Conservation (phyloP, 2,329 filamentous ascomycete genomes). For the Sporothrix pseudoabietina region DNA sequence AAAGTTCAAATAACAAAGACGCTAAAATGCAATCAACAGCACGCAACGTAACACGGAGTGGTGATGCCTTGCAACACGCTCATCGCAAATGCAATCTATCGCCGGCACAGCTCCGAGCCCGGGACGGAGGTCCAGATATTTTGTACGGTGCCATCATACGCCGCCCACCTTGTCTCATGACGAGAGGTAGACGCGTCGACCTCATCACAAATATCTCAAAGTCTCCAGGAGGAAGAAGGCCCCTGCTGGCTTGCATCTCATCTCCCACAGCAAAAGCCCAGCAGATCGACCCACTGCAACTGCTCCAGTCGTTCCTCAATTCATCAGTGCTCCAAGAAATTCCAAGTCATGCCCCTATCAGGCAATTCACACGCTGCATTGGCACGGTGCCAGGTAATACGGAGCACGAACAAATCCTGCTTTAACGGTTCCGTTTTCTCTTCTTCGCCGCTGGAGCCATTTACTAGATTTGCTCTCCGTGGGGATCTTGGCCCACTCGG, state of each 20-base stretch:
- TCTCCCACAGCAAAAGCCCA: not conserved
- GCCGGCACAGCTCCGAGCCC: not conserved
- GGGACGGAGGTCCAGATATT: not conserved
- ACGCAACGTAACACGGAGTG: not conserved
- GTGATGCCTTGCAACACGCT: not conserved
- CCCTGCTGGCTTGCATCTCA: slow-evolving; percentile 11
- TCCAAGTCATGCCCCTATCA: slow-evolving; percentile 6
- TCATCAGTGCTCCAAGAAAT: not conserved
- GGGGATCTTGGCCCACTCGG: not conserved
- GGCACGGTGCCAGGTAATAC: not conserved
- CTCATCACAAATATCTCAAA: not conserved
- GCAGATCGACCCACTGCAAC: slow-evolving; percentile 2
- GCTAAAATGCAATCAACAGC: not conserved
- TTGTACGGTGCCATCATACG: not conserved
- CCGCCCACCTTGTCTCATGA: not conserved
- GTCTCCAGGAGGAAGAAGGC: not conserved
- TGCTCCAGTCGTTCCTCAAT: not conserved
- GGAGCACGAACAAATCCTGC: not conserved
- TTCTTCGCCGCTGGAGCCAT: not conserved
- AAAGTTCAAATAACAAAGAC: not conserved
- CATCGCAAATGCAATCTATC: not conserved
- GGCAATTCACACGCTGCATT: not conserved
- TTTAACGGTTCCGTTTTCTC: slow-evolving; percentile 7
- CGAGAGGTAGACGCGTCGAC: not conserved
- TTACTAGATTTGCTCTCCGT: not conserved